A percentile compares a stretch with the other conserved stretches of the same genome.
These are phyloP conservation scores for Trichomonas vaginalis DNA, from an alignment of 208 protist genomes.

Conservation along the genomic window DNA sequence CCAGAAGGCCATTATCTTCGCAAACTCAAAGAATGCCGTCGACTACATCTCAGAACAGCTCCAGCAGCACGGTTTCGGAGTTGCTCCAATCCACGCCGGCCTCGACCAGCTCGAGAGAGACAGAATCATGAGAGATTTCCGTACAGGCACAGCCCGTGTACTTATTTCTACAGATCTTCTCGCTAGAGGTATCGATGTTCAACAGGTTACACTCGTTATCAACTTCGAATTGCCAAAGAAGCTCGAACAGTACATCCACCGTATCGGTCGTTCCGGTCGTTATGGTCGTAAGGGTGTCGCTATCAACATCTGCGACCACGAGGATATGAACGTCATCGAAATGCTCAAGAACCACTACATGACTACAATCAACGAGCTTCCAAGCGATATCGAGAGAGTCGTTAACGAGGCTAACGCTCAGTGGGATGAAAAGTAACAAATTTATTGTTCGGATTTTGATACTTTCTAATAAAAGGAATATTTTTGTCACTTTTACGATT, in stretches of 20 bases:
- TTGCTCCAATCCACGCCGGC: constrained; percentile 78
- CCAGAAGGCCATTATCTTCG: constrained; percentile 94
- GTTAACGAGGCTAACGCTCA: constrained; percentile 22
- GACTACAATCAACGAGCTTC: constrained; percentile 95
- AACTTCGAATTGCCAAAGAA: constrained; percentile 98
- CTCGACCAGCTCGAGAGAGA: constrained; percentile 91
- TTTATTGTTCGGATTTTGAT: background rate
- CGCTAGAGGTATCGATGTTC: constrained; percentile 97
- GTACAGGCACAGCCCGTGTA: constrained; percentile 74
- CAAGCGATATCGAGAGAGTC: constrained; percentile 72
- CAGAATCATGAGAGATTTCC: constrained; percentile 85
- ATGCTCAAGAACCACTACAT: constrained; percentile 96
- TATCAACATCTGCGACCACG: constrained; percentile 95
- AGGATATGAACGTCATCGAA: constrained; percentile 77
- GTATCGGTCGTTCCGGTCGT: constrained; percentile 94
- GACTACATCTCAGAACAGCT: constrained; percentile 90
- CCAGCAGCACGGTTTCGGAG: constrained; percentile 73
- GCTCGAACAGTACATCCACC: constrained; percentile 93
- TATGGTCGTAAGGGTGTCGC: constrained; percentile 98
- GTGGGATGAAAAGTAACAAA: background rate
- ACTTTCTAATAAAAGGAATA: background rate
- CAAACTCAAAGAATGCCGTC: constrained; percentile 93
- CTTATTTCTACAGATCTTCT: constrained; percentile 97
- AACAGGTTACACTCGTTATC: constrained; percentile 99
- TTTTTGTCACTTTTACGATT: background rate